phyloP scores from a whole-genome alignment of 176 grass and related monocot genomes.

The Bromus sterilis region DNA sequence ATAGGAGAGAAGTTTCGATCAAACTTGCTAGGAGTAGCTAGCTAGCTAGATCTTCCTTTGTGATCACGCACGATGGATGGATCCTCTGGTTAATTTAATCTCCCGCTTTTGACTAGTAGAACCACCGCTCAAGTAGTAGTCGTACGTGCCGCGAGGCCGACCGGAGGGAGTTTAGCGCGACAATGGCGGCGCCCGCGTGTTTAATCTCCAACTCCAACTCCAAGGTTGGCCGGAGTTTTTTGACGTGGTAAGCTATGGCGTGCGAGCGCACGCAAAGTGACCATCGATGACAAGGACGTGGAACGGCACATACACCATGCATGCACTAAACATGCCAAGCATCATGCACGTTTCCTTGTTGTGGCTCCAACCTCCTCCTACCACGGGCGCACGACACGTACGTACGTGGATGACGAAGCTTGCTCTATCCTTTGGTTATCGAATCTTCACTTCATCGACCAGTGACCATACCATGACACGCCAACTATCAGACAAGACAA shows the following conservation, averaged over 20 bases:
- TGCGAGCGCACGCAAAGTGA: neutral
- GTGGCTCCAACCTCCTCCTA: neutral
- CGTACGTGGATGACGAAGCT: neutral
- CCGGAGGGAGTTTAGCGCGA: neutral
- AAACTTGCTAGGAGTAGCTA: too few species aligned
- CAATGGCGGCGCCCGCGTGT: neutral
- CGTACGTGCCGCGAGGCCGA: neutral
- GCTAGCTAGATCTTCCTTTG: neutral
- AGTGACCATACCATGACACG: neutral
- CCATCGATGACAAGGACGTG: conserved; percentile 19
- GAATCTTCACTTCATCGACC: neutral
- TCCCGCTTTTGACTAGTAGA: neutral
- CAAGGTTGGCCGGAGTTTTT: conserved; percentile 10
- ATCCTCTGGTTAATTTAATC: neutral
- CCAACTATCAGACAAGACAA: neutral
- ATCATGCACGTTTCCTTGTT: conserved; percentile 8
- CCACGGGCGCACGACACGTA: neutral
- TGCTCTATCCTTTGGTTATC: neutral
- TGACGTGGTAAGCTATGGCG: conserved; percentile 14
- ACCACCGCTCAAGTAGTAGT: neutral
- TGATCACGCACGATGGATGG: neutral
- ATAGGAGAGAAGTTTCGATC: neutral
- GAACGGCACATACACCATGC: conserved; percentile 2
- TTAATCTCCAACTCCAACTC: neutral
- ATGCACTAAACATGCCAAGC: neutral